Evolutionary conservation across 2,329 filamentous ascomycete genomes (phyloP), one percentile per base, ranked within the genome.

Genomic region (Fusarium sarcochroum): DNA sequence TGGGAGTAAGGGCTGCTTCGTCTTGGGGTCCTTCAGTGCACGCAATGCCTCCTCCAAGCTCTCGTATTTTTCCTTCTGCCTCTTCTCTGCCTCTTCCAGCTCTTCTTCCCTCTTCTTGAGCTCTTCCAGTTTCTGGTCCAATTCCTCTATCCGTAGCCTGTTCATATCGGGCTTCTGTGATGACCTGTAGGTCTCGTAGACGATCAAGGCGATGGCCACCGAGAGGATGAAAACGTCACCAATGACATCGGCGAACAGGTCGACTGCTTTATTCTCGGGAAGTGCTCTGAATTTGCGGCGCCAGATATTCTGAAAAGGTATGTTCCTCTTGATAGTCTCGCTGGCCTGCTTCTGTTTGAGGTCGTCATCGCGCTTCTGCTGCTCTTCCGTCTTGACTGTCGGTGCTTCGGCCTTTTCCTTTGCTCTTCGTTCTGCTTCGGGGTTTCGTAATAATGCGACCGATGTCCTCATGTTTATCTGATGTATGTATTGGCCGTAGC

Each of bases 401-500:
- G 88, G 87, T 10, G 87, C 83, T 73, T 89, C 87, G 54, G 88
- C 87, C 63, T 85, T 86, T 72, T 91, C 89, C 69, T 84, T 89
- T 15, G 87, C 88, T 58, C 83, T 82, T 63, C 83, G 83, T 72
- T 89, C 87, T 18, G 87, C 86, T 30, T 86, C 84, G 38, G 79
- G 78, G 58, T 91, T 87, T 64, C 88, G 84, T 37, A 91, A 75
- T 6, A 88, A 73, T 4, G 87, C 85, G 6, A 91, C 89, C 15
- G 85, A 86, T 71, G 89, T 76, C 51, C 87, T 84, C 89, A 91
- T 91, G 72, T 90, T 91, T 53, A 91, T 77, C 78, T 91, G 89
- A 73, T 91, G 89, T 71, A 91, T 89, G 11, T 80, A 78, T 74
- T 91, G 89, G 61, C 89, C 89, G 74, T 90, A 89, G 60, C 80